These are phyloP conservation scores for Paramecium primaurelia DNA, from an alignment of 73 alveolate species.

Conservation along the genomic window DNA sequence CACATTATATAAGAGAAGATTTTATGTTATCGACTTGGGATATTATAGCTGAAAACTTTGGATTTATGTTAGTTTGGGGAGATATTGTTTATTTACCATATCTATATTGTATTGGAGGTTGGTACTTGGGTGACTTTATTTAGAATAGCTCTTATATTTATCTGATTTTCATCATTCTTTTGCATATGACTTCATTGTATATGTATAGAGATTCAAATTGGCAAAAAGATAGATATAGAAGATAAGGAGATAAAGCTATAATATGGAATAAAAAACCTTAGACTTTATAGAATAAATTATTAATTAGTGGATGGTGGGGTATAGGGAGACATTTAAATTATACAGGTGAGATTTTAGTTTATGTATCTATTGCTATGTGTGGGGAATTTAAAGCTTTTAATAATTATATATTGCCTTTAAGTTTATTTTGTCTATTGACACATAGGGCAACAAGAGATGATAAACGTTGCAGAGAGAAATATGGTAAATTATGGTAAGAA, in stretches of 20 bases:
- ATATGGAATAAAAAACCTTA: constrained; percentile 23
- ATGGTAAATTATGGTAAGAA: constrained; percentile 33
- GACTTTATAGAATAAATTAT: neutral
- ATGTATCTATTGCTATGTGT: constrained; percentile 45
- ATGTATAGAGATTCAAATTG: constrained; percentile 55
- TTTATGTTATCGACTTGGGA: constrained; percentile 61
- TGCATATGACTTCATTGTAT: neutral
- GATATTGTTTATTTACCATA: constrained; percentile 49
- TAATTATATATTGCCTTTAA: constrained; percentile 35
- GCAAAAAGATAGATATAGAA: constrained; percentile 46
- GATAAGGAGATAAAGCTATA: constrained; percentile 40
- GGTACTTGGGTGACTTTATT: constrained; percentile 30
- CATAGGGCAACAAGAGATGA: constrained; percentile 61
- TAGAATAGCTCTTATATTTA: neutral
- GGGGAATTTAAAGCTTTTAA: neutral
- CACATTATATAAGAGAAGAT: constrained; percentile 57
- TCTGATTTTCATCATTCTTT: neutral
- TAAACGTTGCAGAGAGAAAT: constrained; percentile 41
- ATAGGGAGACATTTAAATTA: constrained; percentile 58
- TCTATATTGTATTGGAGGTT: constrained; percentile 46
- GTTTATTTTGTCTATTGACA: constrained; percentile 26
- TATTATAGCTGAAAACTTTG: constrained; percentile 56
- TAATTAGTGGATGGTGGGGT: constrained; percentile 62
- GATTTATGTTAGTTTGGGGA: constrained; percentile 63
- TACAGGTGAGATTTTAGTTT: constrained; percentile 54